A percentile compares a stretch with the other conserved stretches of the same genome.
phyloP scores from a whole-genome alignment of 1,284 basidiomycete species.

The Austroboletus novae-zelandiae region DNA sequence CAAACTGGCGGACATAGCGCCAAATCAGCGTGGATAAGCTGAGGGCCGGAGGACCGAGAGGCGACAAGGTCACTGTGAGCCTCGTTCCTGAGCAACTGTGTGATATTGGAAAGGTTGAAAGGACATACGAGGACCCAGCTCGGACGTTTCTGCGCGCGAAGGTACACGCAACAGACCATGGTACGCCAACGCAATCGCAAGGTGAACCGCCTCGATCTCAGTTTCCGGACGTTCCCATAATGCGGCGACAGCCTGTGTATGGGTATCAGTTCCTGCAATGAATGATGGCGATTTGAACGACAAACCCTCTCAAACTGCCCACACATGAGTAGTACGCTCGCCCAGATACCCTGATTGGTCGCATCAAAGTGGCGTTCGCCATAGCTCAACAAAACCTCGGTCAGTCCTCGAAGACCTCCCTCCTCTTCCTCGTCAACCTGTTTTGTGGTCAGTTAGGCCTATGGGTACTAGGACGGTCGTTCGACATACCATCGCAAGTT shows the following conservation, averaged over 20 bases:
- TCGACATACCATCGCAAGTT: constrained; percentile 73
- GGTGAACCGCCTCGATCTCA: constrained; percentile 93
- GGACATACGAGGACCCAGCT: constrained; percentile 74
- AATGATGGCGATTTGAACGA: constrained; percentile 1
- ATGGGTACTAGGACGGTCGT: not conserved
- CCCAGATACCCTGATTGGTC: constrained; percentile 73
- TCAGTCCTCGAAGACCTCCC: constrained; percentile 78
- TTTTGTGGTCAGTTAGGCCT: not conserved
- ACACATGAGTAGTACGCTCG: constrained; percentile 86
- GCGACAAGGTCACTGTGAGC: constrained; percentile 59
- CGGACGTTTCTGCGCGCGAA: constrained; percentile 73
- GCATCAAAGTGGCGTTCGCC: constrained; percentile 92
- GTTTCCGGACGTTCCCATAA: constrained; percentile 87
- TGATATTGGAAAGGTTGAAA: not conserved
- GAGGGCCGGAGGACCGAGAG: constrained; percentile 63
- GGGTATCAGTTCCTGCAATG: not conserved
- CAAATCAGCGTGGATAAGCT: constrained; percentile 87
- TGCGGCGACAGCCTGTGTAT: constrained; percentile 65
- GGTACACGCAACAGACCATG: constrained; percentile 91
- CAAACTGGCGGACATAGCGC: constrained; percentile 91
- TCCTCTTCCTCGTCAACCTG: constrained; percentile 76
- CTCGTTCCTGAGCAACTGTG: not conserved
- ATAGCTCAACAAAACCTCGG: constrained; percentile 80
- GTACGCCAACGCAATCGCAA: constrained; percentile 90
- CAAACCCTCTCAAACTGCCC: constrained; percentile 91